Percentiles rank a stretch among this genome's conserved stretches.
These are phyloP conservation scores for Crepidotus variabilis DNA, from an alignment of 768 basidiomycete genomes.

Conservation along the genomic window DNA sequence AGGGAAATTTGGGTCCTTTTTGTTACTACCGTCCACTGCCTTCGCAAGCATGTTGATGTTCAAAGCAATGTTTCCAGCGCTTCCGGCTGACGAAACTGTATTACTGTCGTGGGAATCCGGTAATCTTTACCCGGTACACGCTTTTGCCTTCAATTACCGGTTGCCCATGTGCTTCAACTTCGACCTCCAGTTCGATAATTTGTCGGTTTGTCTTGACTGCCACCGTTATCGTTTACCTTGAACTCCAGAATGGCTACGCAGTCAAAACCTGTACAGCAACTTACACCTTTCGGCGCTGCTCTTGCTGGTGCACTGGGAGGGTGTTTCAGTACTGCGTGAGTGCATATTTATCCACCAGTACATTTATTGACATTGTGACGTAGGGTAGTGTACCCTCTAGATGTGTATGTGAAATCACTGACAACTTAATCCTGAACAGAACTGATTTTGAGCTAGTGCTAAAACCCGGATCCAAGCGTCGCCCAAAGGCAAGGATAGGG, in stretches of 20 bases:
- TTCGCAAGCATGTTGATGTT: neutral
- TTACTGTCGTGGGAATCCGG: neutral
- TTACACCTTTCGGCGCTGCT: constrained; percentile 87
- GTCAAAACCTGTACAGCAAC: constrained; percentile 57
- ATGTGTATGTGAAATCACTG: constrained; percentile 61
- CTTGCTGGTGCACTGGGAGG: constrained; percentile 92
- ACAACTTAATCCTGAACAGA: neutral
- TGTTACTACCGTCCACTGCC: neutral
- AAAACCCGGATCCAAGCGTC: constrained; percentile 94
- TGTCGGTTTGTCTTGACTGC: neutral
- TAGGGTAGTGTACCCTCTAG: constrained; percentile 92
- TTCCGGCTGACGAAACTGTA: neutral
- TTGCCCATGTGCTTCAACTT: neutral
- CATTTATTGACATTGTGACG: constrained; percentile 3
- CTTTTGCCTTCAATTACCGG: neutral
- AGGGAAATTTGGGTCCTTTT: constrained; percentile 33
- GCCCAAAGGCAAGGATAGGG: constrained; percentile 51
- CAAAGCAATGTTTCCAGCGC: neutral
- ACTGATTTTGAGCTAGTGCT: constrained; percentile 45
- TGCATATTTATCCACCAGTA: constrained; percentile 15
- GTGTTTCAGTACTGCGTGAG: constrained; percentile 91
- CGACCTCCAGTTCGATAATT: neutral
- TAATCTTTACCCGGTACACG: neutral
- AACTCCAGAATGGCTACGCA: constrained; percentile 38
- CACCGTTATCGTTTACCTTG: constrained; percentile 1